These are phyloP conservation scores for Gymnopus androsaceus DNA, from an alignment of 1,284 basidiomycete species.

Conservation along the genomic window DNA sequence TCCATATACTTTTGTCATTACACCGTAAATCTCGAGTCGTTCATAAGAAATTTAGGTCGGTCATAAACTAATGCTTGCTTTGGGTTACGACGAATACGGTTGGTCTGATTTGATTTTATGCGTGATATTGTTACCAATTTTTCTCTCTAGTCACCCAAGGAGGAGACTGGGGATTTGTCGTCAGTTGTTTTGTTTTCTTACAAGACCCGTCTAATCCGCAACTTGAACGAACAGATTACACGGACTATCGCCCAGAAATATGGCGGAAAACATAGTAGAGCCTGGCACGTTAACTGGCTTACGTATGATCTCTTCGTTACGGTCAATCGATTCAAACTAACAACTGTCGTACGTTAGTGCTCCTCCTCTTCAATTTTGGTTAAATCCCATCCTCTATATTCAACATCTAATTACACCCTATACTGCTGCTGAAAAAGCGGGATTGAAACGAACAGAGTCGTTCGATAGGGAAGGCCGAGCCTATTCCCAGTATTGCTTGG, in stretches of 20 bases:
- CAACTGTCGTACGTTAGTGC: slow-evolving; percentile 22
- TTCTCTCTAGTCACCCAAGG: slow-evolving; percentile 48
- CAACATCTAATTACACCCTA: slow-evolving; percentile 30
- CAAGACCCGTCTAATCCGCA: background rate
- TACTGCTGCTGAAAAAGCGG: slow-evolving; percentile 35
- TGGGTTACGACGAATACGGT: slow-evolving; percentile 59
- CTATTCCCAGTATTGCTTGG: no score
- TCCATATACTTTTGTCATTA: no score
- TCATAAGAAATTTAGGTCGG: slow-evolving; percentile 31
- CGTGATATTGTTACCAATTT: background rate
- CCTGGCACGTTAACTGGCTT: slow-evolving; percentile 42
- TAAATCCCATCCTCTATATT: slow-evolving; percentile 32
- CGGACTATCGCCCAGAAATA: slow-evolving; percentile 34
- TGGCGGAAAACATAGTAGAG: slow-evolving; percentile 37
- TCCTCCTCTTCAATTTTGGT: slow-evolving; percentile 23
- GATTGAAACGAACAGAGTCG: slow-evolving; percentile 31
- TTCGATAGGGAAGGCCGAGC: slow-evolving; percentile 39
- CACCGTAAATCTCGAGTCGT: background rate
- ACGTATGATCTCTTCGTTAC: slow-evolving; percentile 8
- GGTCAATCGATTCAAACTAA: background rate
- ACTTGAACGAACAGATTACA: slow-evolving; percentile 28
- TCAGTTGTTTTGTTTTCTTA: background rate
- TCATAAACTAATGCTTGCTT: slow-evolving; percentile 53
- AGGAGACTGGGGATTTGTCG: slow-evolving; percentile 16
- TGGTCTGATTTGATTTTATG: slow-evolving; percentile 10